Percentiles rank a stretch among this genome's conserved stretches.
phyloP scores from a whole-genome alignment of 768 basidiomycete genomes.

The Chlorophyllum brunneum region DNA sequence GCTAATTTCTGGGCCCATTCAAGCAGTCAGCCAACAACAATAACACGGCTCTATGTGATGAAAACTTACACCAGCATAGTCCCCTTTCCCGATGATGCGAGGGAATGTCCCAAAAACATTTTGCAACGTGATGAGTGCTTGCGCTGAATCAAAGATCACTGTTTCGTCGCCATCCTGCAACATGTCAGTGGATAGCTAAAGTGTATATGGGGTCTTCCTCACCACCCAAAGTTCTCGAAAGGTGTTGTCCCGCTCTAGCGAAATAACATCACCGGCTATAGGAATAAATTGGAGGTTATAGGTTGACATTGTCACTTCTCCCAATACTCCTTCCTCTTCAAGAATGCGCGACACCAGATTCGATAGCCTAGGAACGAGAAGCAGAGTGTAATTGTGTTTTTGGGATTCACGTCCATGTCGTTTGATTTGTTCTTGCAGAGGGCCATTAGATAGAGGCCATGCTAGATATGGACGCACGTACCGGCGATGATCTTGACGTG shows the following conservation, averaged over 20 bases:
- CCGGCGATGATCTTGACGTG: conserved; percentile 90
- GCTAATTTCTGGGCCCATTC: conserved; percentile 59
- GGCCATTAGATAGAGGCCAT: conserved; percentile 21
- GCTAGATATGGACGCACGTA: conserved; percentile 35
- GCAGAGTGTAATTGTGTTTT: conserved; percentile 80
- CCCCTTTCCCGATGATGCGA: conserved; percentile 89
- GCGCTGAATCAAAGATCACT: conserved; percentile 81
- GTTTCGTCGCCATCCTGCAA: conserved; percentile 90
- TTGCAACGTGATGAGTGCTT: conserved; percentile 81
- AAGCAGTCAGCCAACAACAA: background rate
- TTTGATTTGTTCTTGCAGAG: conserved; percentile 83
- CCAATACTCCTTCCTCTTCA: conserved; percentile 96
- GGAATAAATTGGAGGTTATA: conserved; percentile 95
- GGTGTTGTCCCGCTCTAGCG: conserved; percentile 79
- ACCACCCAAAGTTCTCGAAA: conserved; percentile 93
- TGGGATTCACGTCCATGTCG: conserved; percentile 64
- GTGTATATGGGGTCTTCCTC: conserved; percentile 27
- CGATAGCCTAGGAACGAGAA: conserved; percentile 86
- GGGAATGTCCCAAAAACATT: conserved; percentile 87
- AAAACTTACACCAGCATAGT: conserved; percentile 66
- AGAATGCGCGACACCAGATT: conserved; percentile 81
- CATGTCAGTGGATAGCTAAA: conserved; percentile 13
- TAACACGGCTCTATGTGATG: background rate
- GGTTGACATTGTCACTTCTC: conserved; percentile 83
- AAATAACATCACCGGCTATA: conserved; percentile 88